Evolutionary conservation across 768 basidiomycete species (phyloP).

Genomic region (Hypholoma fasciculare): DNA sequence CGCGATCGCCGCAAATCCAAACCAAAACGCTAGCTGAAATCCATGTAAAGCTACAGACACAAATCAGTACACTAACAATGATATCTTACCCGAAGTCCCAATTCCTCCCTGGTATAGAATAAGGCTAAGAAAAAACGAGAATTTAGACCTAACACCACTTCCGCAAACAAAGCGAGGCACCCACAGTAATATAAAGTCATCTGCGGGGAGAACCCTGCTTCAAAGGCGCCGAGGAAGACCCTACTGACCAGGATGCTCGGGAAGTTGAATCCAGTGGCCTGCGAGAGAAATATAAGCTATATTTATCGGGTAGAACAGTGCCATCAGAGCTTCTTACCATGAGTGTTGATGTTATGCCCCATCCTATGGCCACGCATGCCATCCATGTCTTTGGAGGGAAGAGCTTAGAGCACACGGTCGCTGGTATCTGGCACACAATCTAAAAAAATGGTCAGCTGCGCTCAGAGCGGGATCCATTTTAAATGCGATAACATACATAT

Average conservation of each 20-base stretch:
- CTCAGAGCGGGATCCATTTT: background rate
- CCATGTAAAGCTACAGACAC: background rate
- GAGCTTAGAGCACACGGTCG: slow-evolving; percentile 63
- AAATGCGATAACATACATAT: slow-evolving; percentile 47
- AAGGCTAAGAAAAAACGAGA: slow-evolving; percentile 45
- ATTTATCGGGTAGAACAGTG: background rate
- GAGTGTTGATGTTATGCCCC: slow-evolving; percentile 75
- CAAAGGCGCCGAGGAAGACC: slow-evolving; percentile 71
- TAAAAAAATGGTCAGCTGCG: slow-evolving; percentile 19
- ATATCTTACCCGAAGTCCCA: slow-evolving; percentile 60
- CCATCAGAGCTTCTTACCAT: slow-evolving; percentile 43
- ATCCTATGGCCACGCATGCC: slow-evolving; percentile 63
- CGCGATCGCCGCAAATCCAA: slow-evolving; percentile 81
- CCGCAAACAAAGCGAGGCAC: slow-evolving; percentile 19
- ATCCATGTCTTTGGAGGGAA: slow-evolving; percentile 71
- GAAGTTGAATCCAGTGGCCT: slow-evolving; percentile 66
- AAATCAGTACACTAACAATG: background rate
- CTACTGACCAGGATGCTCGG: slow-evolving; percentile 57
- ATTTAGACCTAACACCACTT: background rate
- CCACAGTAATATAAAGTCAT: slow-evolving; percentile 79
- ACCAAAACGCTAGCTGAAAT: slow-evolving; percentile 72
- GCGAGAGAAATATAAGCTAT: background rate
- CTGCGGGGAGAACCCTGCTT: slow-evolving; percentile 75
- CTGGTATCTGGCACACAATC: slow-evolving; percentile 73
- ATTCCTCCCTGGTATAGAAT: slow-evolving; percentile 75